Evolutionary conservation across 768 basidiomycete species (phyloP).

Genomic region (Phallus indusiatus): DNA sequence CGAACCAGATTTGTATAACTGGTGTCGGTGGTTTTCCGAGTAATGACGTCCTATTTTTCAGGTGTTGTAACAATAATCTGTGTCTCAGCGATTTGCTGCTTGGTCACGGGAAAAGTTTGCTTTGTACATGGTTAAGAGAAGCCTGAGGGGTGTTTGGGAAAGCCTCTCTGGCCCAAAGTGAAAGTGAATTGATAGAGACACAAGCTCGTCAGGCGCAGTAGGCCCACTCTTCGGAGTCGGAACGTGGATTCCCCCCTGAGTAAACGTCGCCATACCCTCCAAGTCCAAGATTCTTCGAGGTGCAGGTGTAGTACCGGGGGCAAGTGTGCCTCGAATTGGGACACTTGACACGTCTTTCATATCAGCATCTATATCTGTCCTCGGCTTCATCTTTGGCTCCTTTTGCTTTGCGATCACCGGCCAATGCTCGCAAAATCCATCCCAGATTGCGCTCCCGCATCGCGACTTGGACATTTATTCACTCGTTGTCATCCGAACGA

Average conservation of each 20-base stretch:
- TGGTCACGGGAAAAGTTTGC: slow-evolving; percentile 93
- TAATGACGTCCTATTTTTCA: slow-evolving; percentile 99
- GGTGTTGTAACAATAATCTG: slow-evolving; percentile 98
- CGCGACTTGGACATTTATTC: slow-evolving; percentile 89
- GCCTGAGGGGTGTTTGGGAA: slow-evolving; percentile 63
- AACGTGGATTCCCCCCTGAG: slow-evolving; percentile 92
- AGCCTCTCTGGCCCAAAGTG: slow-evolving; percentile 79
- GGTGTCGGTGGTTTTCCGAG: slow-evolving; percentile 93
- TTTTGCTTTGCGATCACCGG: slow-evolving; percentile 68
- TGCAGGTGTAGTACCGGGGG: slow-evolving; percentile 78
- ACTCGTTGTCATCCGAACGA: slow-evolving; percentile 79
- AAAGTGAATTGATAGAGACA: slow-evolving; percentile 65
- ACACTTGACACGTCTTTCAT: slow-evolving; percentile 31
- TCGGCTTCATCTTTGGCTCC: slow-evolving; percentile 27
- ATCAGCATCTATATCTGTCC: slow-evolving; percentile 63
- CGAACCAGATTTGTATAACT: slow-evolving; percentile 95
- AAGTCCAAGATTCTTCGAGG: slow-evolving; percentile 83
- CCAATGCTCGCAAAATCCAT: slow-evolving; percentile 87
- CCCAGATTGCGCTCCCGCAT: slow-evolving; percentile 97
- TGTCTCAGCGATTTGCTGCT: slow-evolving; percentile 91
- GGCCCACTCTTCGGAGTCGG: slow-evolving; percentile 81
- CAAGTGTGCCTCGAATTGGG: slow-evolving; percentile 78
- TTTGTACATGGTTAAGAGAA: slow-evolving; percentile 84
- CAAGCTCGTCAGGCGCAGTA: slow-evolving; percentile 51
- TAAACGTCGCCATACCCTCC: slow-evolving; percentile 92